These are phyloP conservation scores for Microbotryum scabiosae DNA, from an alignment of 1,284 basidiomycete genomes.

Conservation along the genomic window DNA sequence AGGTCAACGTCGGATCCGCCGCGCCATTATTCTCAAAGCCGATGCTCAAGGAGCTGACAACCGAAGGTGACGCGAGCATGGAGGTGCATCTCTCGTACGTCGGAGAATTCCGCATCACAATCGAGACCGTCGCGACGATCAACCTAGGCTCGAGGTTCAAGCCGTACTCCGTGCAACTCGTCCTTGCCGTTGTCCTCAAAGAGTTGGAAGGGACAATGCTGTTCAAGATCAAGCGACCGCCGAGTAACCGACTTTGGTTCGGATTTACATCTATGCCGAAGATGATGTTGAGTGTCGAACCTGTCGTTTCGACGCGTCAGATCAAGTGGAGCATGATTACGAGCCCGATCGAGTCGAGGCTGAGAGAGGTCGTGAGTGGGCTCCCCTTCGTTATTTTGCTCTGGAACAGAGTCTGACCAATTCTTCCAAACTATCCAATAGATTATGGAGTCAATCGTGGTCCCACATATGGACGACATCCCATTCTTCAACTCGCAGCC, in stretches of 20 bases:
- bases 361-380: slow-evolving; percentile 74
- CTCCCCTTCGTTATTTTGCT: background rate
- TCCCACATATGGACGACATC: slow-evolving; percentile 97
- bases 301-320: slow-evolving; percentile 81
- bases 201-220: slow-evolving; percentile 85
- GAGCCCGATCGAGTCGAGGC: slow-evolving; percentile 75
- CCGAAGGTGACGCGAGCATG: slow-evolving; percentile 81
- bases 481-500: slow-evolving; percentile 75
- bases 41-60: slow-evolving; percentile 91
- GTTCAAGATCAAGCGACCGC: slow-evolving; percentile 87
- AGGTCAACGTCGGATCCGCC: slow-evolving; percentile 78
- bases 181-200: slow-evolving; percentile 72
- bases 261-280: slow-evolving; percentile 88
- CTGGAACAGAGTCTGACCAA: background rate
- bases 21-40: slow-evolving; percentile 73
- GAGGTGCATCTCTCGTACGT: slow-evolving; percentile 78
- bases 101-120: slow-evolving; percentile 78
- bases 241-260: slow-evolving; percentile 93
- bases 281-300: slow-evolving; percentile 81
- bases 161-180: slow-evolving; percentile 73
- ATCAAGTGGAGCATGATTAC: slow-evolving; percentile 89
- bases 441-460: slow-evolving; percentile 85
- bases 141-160: slow-evolving; percentile 54
- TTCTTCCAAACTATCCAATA: slow-evolving; percentile 36
- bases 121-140: slow-evolving; percentile 79